A percentile compares a stretch with the other conserved stretches of the same genome.
Conservation (phyloP, 169 alveolate genomes). For the Eimeria falciformis region DNA sequence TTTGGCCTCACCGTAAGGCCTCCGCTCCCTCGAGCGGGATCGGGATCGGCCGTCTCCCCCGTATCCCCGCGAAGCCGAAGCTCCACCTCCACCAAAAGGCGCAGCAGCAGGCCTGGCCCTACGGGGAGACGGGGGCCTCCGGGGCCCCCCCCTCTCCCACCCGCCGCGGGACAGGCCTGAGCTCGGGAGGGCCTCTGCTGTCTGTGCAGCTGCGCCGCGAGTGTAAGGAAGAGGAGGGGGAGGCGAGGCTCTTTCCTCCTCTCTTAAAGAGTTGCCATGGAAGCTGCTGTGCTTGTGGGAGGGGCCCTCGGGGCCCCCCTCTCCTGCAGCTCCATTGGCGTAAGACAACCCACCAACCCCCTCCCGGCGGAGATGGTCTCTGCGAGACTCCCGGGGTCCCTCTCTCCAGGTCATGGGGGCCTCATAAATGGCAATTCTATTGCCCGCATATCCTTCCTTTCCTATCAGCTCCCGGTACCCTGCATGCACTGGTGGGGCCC, state of each 20-base stretch:
- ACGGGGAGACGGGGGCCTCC: conserved; percentile 3
- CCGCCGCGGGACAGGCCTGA: not conserved
- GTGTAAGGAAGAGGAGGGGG: not conserved
- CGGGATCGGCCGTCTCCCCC: conserved; percentile 1
- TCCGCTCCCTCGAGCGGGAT: not conserved
- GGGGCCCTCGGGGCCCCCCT: not conserved
- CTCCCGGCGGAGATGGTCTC: not conserved
- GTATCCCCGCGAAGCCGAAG: not conserved
- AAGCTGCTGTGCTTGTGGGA: not conserved
- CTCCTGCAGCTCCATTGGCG: not conserved
- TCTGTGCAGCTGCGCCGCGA: not conserved
- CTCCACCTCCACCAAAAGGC: too few species aligned
- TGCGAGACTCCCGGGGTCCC: not conserved
- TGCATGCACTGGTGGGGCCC: not conserved
- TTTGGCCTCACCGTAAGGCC: not conserved
- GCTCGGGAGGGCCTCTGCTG: not conserved
- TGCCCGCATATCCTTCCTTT: not conserved
- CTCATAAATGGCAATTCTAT: not conserved
- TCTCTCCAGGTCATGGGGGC: not conserved
- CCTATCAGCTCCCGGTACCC: not conserved
- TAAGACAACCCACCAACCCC: not conserved
- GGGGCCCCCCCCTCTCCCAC: conserved; percentile 14
- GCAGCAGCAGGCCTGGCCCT: too few species aligned
- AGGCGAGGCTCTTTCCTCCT: not conserved
- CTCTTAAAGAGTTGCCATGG: not conserved